Evolutionary conservation across 805 yeast species (phyloP).

Genomic region (Hanseniaspora lachancei): DNA sequence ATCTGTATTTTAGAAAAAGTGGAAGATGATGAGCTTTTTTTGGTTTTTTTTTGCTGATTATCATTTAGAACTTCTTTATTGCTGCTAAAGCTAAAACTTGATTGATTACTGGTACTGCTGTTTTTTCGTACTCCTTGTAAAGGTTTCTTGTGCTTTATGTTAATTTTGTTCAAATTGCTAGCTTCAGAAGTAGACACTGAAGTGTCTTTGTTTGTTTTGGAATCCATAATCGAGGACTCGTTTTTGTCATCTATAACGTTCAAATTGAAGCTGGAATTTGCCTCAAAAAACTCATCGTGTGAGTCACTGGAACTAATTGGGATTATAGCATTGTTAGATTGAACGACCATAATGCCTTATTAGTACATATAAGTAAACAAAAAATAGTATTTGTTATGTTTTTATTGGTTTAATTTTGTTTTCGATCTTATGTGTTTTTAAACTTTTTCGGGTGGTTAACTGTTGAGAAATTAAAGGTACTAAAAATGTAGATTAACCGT

Average conservation of each 20-base stretch:
- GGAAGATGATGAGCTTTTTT: slow-evolving; percentile 2
- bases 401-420: too few relatives aligned
- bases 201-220: neutral
- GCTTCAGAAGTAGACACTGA: neutral
- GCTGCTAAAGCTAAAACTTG: slow-evolving; percentile 1
- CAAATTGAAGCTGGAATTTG: slow-evolving; percentile 1
- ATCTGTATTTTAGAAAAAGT: slow-evolving; percentile 8
- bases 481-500: too few relatives aligned
- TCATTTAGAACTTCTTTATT: neutral
- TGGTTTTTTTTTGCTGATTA: neutral
- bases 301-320: slow-evolving; percentile 16
- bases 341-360: slow-evolving; percentile 20
- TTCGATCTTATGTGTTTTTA: too few relatives aligned
- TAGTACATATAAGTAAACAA: too few relatives aligned
- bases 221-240: neutral
- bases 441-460: too few relatives aligned
- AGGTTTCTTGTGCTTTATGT: neutral
- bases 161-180: neutral
- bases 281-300: slow-evolving; percentile 12
- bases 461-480: too few relatives aligned
- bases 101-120: slow-evolving; percentile 8
- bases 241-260: neutral
- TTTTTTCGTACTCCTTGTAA: neutral
- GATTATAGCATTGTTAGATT: slow-evolving; percentile 14
- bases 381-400: too few relatives aligned